Evolutionary conservation across 768 basidiomycete species (phyloP).

Genomic region (Amanita polypyramis): DNA sequence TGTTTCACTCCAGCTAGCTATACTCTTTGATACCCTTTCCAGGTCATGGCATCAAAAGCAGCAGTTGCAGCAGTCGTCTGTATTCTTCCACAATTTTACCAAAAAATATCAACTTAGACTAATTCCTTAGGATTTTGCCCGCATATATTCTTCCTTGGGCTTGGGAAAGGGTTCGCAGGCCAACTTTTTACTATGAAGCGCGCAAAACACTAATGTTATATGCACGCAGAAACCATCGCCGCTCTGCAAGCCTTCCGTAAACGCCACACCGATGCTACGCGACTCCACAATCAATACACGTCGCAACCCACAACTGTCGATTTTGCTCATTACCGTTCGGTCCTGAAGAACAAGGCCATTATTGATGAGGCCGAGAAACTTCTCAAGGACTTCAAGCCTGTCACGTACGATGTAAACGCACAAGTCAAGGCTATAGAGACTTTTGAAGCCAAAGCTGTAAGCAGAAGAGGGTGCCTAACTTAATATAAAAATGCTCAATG

Average conservation of each 20-base stretch:
- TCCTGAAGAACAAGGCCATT: conserved; percentile 87
- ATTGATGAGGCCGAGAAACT: conserved; percentile 90
- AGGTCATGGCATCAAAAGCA: conserved; percentile 61
- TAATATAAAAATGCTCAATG: neutral
- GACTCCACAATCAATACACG: conserved; percentile 50
- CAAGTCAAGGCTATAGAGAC: conserved; percentile 94
- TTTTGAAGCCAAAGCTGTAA: conserved; percentile 92
- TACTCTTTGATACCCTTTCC: neutral
- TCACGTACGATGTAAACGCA: conserved; percentile 82
- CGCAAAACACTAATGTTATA: neutral
- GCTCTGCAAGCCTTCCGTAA: conserved; percentile 94
- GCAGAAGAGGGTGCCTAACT: conserved; percentile 8
- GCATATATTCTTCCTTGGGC: conserved; percentile 72
- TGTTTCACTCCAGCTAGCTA: neutral
- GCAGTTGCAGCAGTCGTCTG: conserved; percentile 56
- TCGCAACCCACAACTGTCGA: conserved; percentile 78
- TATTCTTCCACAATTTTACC: conserved; percentile 9
- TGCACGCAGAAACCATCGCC: conserved; percentile 68
- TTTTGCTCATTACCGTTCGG: conserved; percentile 81
- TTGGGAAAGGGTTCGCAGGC: conserved; percentile 70
- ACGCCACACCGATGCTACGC: conserved; percentile 83
- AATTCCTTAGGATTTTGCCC: conserved; percentile 61
- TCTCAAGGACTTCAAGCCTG: conserved; percentile 83
- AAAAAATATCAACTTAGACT: conserved; percentile 15
- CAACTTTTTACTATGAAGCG: neutral